Evolutionary conservation across 2,329 filamentous ascomycete genomes (phyloP), one percentile per base, ranked within the genome.

Genomic region (Lachnellula willkommii): DNA sequence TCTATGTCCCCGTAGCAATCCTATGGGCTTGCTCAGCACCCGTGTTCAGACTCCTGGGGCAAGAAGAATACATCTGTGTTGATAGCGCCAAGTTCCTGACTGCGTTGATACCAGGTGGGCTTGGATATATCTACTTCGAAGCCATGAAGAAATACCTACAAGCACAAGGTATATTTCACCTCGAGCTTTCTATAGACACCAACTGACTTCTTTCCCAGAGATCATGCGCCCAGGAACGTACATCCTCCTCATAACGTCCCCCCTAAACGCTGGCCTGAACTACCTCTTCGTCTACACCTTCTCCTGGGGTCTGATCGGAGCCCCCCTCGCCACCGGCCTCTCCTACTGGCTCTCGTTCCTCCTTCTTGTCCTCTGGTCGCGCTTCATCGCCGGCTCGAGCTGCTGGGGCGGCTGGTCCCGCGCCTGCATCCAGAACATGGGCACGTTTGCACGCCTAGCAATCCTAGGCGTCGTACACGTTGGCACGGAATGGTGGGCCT

Each of bases 401-500:
- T 91, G 89, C 70, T 95, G 90, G 90, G 88, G 87, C 47, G 90
- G 90, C 0, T 84, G 84, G 70, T 81, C 81, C 6, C 76, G 78
- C 4, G 79, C 78, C 48, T 87, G 85, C 2, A 68, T 88, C n/a
- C 75, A 79, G 1, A 88, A 92, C 64, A 76, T 88, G 15, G 73
- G 80, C 15, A 83, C 84, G 0, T 95, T 95, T 68, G 79, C 88
- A 1, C 82, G 84, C 9, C 81, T 95, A 3, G 89, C 90, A 0
- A 71, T 87, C 14, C 75, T 95, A 0, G 91, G 90, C 0, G 78
- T 95, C 43, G 73, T 95, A 3, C 90, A 95, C 61, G 88, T 95
- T 5, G 91, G 89, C 3, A 94, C 90, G 0, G 91, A 95, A 72
- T 95, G 90, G 90, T 95, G 90, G 90, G 91, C 90, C 0, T 95